Base-by-base conservation (phyloP, 139 green algal species). In the Monoraphidium neglectum region DNA sequence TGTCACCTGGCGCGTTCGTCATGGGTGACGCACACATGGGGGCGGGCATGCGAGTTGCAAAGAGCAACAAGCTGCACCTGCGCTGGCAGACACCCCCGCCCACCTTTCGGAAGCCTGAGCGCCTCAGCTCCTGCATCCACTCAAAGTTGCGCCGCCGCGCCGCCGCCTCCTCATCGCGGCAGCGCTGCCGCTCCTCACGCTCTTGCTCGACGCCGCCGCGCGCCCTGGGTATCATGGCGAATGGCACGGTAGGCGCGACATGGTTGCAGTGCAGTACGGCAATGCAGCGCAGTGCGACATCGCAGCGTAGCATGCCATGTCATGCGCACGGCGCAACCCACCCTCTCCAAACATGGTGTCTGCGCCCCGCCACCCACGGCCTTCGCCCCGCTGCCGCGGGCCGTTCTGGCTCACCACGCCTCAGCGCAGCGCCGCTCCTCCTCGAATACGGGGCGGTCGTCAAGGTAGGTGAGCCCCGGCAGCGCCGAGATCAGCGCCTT, bases 381-480 rank as follows among this genome's bases (percentile, higher is more conserved):
- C 21, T 26, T 21, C 18, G 1, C 56, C 23, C 21, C 23, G 13
- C 24, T 13, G 8, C 23, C 35, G n/a, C 13, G n/a, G 1, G 16
- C 46, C 35, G 43, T 3, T 3, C 8, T 24, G 26, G 66, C 90
- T 68, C 47, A 95, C 92, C 92, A 98, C 3, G 93, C 93, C 61
- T 93, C 83, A 2, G 87, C 83, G 24, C 81, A 84, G 21, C 77
- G 70, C 28, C 93, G 74, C 82, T 98, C 93, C 46, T 87, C 60
- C 8, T 94, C 86, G 57, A 89, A 92, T 3, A 98, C 85, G 13
- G 94, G 94, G 21, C 93, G 80, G 63, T 97, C 93, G 65, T 98
- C 93, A 35, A 98, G 76, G 83, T 98, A 97, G 10, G 82, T 90
- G 10, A 98, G 86, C 3, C 38, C 71, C 0, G 84, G 83, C 18